Percentiles rank a stretch among this genome's conserved stretches.
phyloP scores from a whole-genome alignment of 768 basidiomycete species.

The Leucocoprinus sp. region DNA sequence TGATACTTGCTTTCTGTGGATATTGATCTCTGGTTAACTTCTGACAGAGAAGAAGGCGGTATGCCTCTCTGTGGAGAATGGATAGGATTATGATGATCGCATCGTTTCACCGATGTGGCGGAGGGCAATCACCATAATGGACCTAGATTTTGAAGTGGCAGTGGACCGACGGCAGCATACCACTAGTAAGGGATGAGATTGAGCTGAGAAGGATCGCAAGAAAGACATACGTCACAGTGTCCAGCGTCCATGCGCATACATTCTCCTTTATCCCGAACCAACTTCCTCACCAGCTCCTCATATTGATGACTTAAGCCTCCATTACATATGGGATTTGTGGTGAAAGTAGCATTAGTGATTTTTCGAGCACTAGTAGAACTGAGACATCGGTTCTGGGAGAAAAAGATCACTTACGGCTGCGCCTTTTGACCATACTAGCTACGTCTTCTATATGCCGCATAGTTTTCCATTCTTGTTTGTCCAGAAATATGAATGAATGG shows the following conservation, averaged over 20 bases:
- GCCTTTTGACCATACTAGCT: slow-evolving; percentile 11
- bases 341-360: slow-evolving; percentile 57
- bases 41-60: slow-evolving; percentile 11
- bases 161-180: slow-evolving; percentile 66
- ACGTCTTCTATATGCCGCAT: slow-evolving; percentile 11
- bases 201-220: background rate
- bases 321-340: slow-evolving; percentile 60
- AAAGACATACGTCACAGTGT: slow-evolving; percentile 65
- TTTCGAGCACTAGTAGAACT: slow-evolving; percentile 20
- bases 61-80: slow-evolving; percentile 8
- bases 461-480: slow-evolving; percentile 4
- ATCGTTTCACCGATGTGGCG: slow-evolving; percentile 23
- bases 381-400: slow-evolving; percentile 1
- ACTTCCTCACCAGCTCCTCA: too few species aligned
- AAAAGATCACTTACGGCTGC: slow-evolving; percentile 21
- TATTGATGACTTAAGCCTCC: slow-evolving; percentile 59
- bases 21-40: slow-evolving; percentile 24
- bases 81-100: slow-evolving; percentile 18
- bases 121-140: slow-evolving; percentile 71
- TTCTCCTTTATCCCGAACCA: slow-evolving; percentile 59
- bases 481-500: background rate
- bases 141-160: slow-evolving; percentile 54
- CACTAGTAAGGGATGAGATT: slow-evolving; percentile 44
- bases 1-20: slow-evolving; percentile 66
- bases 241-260: slow-evolving; percentile 61